These are phyloP conservation scores for Xeromyces bisporus DNA, from an alignment of 495 filamentous ascomycete genomes.

Conservation along the genomic window DNA sequence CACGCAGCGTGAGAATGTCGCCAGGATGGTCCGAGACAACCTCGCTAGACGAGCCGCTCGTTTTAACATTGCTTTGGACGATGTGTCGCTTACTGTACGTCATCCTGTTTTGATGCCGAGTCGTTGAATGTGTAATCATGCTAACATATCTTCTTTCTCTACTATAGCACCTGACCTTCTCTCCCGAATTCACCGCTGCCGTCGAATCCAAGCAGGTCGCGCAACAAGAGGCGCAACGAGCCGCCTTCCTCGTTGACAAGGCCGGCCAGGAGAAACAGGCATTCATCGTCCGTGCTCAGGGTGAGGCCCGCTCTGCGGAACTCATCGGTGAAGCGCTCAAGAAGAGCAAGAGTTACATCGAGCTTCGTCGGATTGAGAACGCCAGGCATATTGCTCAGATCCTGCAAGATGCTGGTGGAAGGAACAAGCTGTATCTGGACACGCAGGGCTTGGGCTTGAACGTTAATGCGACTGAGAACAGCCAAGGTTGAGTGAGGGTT, in stretches of 20 bases:
- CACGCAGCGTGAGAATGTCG: conserved; percentile 94
- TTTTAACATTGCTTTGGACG: conserved; percentile 94
- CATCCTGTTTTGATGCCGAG: neutral
- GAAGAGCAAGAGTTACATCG: conserved; percentile 93
- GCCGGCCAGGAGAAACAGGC: conserved; percentile 98
- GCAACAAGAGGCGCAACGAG: conserved; percentile 93
- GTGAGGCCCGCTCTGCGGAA: conserved; percentile 95
- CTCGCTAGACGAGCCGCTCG: conserved; percentile 75
- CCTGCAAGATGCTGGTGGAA: conserved; percentile 67
- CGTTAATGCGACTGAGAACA: conserved; percentile 38
- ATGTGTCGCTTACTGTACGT: conserved; percentile 89
- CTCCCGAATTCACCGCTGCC: conserved; percentile 94
- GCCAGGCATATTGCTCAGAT: conserved; percentile 71
- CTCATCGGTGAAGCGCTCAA: conserved; percentile 98
- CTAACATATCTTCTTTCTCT: conserved; percentile 8
- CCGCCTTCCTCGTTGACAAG: conserved; percentile 96
- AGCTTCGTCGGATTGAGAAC: conserved; percentile 94
- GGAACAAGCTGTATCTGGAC: conserved; percentile 90
- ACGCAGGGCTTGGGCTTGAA: conserved; percentile 80
- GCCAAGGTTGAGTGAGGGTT: too few relatives aligned
- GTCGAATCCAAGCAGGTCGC: conserved; percentile 99
- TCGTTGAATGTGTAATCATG: neutral
- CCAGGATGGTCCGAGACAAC: conserved; percentile 80
- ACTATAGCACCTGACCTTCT: conserved; percentile 87
- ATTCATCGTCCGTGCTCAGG: conserved; percentile 93